Percentiles rank a stretch among this genome's conserved stretches.
Conservation (phyloP, 805 yeast species). For the Cephaloascus albidus region DNA sequence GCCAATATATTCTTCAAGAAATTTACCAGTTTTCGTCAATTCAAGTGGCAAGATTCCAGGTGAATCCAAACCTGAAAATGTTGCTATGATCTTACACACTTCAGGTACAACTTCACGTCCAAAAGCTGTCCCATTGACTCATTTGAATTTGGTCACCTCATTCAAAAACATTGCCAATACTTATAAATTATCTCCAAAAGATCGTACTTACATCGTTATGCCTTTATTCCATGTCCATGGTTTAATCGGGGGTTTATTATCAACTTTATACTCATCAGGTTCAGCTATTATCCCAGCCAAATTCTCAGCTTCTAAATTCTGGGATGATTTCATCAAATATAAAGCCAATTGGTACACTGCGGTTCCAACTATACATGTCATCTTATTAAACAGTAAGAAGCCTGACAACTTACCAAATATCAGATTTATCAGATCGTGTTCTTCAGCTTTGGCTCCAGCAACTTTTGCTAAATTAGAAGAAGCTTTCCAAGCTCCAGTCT, state of each 20-base stretch:
- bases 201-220: conserved; percentile 59
- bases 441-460: conserved; percentile 61
- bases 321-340: conserved; percentile 43
- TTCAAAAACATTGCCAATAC: conserved; percentile 51
- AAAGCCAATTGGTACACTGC: conserved; percentile 67
- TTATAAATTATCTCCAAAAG: conserved; percentile 38
- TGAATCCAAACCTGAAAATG: conserved; percentile 35
- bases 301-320: conserved; percentile 54
- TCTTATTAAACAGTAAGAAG: conserved; percentile 40
- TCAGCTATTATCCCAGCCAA: conserved; percentile 50
- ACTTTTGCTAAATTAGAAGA: conserved; percentile 49
- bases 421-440: conserved; percentile 65
- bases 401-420: conserved; percentile 46
- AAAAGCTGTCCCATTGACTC: conserved; percentile 66
- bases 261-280: conserved; percentile 54
- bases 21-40: conserved; percentile 19
- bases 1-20: conserved; percentile 15
- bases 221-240: conserved; percentile 78
- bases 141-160: conserved; percentile 50
- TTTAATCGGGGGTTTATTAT: conserved; percentile 52
- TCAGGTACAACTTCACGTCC: conserved; percentile 75
- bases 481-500: conserved; percentile 54
- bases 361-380: conserved; percentile 70
- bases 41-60: conserved; percentile 24
- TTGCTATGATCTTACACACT: conserved; percentile 62